Evolutionary conservation across 441 rosid species (phyloP).

Genomic region (Syzygium malaccense): DNA sequence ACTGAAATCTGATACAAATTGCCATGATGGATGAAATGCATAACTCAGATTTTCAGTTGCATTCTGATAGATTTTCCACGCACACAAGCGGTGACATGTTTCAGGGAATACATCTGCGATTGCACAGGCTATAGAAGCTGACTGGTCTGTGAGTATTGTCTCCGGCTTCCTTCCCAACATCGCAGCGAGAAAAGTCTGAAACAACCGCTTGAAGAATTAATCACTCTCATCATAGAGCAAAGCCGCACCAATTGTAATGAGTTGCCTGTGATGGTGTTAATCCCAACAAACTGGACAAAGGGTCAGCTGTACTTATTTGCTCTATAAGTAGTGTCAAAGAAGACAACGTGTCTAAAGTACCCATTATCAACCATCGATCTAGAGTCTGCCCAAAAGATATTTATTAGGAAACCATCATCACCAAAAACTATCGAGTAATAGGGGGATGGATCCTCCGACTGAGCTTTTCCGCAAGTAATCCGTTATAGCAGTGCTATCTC

Average conservation of each 20-base stretch:
- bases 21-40: neutral
- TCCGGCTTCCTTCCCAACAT: neutral
- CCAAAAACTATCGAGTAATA: neutral
- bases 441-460: neutral
- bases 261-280: neutral
- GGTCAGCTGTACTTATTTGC: neutral
- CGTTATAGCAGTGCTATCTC: neutral
- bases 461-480: neutral
- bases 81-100: neutral
- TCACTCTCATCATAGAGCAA: neutral
- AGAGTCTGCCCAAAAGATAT: neutral
- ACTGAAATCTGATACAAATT: neutral
- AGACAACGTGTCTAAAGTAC: neutral
- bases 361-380: neutral
- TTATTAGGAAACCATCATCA: neutral
- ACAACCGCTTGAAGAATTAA: neutral
- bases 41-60: neutral
- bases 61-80: neutral
- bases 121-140: neutral
- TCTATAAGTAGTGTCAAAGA: neutral
- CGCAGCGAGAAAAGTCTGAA: neutral
- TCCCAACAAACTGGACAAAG: neutral
- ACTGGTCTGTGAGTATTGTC: neutral
- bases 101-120: neutral
- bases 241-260: neutral